Evolutionary conservation across 176 grass and related monocot species (phyloP).

Genomic region (Aegilops umbellulata): DNA sequence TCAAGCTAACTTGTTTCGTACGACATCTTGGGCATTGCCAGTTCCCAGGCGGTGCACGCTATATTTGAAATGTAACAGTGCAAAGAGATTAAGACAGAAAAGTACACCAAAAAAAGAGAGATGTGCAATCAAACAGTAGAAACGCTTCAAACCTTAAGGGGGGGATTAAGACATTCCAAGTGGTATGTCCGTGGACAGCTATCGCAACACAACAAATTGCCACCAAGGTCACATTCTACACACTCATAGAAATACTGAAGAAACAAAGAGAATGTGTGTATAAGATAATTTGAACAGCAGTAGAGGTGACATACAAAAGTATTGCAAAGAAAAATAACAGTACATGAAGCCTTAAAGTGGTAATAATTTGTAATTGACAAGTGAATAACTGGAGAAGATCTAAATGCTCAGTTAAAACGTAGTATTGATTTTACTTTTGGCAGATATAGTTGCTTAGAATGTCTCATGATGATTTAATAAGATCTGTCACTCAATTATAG

Average conservation of each 20-base stretch:
- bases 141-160: slow-evolving; percentile 72
- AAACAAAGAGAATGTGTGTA: slow-evolving; percentile 23
- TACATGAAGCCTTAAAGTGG: slow-evolving; percentile 8
- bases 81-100: slow-evolving; percentile 17
- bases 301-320: slow-evolving; percentile 21
- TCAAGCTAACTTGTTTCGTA: slow-evolving; percentile 60
- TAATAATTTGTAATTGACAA: background rate
- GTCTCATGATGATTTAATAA: background rate
- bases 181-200: slow-evolving; percentile 89
- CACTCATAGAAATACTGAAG: slow-evolving; percentile 96
- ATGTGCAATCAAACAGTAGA: slow-evolving; percentile 18
- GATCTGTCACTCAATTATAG: background rate
- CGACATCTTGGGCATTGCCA: slow-evolving; percentile 81
- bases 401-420: background rate
- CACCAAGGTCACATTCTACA: slow-evolving; percentile 89
- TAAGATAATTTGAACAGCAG: slow-evolving; percentile 26
- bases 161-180: slow-evolving; percentile 89
- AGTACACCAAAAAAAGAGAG: slow-evolving; percentile 26
- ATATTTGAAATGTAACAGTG: slow-evolving; percentile 26
- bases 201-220: slow-evolving; percentile 93
- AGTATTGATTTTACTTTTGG: background rate
- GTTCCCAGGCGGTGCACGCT: slow-evolving; percentile 76
- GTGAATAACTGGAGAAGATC: background rate
- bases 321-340: slow-evolving; percentile 19
- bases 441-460: slow-evolving; percentile 14